phyloP scores from a whole-genome alignment of 75 land plant genomes.

The Azolla pinnata region DNA sequence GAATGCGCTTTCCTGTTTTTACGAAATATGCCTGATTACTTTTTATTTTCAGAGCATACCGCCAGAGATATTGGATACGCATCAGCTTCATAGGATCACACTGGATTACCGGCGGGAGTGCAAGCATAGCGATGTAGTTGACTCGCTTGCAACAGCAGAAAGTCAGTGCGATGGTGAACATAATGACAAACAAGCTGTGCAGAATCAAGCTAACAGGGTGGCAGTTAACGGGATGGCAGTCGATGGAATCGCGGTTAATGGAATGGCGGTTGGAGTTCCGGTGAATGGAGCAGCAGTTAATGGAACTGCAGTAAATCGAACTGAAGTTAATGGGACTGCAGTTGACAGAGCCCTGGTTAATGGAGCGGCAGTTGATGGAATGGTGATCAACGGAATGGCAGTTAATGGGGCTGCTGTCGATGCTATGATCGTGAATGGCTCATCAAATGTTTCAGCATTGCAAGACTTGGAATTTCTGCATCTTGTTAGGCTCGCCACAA shows the following conservation, averaged over 20 bases:
- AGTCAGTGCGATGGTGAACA: constrained; percentile 8
- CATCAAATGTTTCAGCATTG: background rate
- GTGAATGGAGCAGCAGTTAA: background rate
- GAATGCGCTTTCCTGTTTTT: background rate
- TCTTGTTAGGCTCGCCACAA: constrained; percentile 43
- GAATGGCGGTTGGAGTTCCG: no score
- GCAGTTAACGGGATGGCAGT: constrained; percentile 12
- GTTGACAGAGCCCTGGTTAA: background rate
- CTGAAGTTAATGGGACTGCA: background rate
- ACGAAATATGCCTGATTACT: background rate
- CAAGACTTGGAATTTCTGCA: constrained; percentile 40
- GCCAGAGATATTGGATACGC: constrained; percentile 43
- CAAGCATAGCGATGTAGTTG: constrained; percentile 61
- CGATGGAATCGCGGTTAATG: no score
- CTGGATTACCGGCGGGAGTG: constrained; percentile 76
- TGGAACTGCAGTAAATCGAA: background rate
- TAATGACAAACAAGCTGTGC: no score
- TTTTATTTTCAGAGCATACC: constrained; percentile 52
- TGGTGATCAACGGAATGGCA: constrained; percentile 9
- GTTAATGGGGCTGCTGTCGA: no score
- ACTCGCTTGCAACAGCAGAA: constrained; percentile 52
- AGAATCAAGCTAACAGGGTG: no score
- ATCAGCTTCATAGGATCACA: constrained; percentile 59
- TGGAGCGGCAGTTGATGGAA: background rate
- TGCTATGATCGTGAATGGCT: no score